These are phyloP conservation scores for Daedalea quercina DNA, from an alignment of 768 basidiomycete species.

Conservation along the genomic window DNA sequence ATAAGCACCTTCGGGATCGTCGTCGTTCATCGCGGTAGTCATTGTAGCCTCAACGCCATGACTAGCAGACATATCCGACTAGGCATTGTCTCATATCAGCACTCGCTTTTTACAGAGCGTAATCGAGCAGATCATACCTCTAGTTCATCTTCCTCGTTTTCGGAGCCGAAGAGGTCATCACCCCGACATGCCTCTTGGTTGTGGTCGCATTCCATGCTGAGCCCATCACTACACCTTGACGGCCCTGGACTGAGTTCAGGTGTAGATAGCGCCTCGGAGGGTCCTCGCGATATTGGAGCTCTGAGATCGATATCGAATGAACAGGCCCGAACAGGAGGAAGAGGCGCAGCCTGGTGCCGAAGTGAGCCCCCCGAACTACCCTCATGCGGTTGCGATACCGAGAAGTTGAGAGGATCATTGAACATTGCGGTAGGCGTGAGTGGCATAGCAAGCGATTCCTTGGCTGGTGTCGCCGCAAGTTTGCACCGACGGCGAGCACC, in stretches of 20 bases:
- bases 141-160: neutral
- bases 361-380: neutral
- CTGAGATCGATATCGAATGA: neutral
- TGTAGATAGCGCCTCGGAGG: neutral
- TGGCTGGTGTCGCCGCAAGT: neutral
- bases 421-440: conserved; percentile 5
- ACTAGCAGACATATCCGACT: neutral
- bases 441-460: conserved; percentile 1
- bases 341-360: neutral
- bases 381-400: neutral
- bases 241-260: neutral
- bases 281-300: neutral
- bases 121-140: neutral
- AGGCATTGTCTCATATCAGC: neutral
- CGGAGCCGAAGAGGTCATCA: conserved; percentile 6
- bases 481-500: neutral
- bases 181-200: conserved; percentile 1
- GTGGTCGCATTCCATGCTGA: neutral
- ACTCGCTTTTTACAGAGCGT: neutral
- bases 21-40: neutral
- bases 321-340: neutral
- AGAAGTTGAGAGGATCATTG: neutral
- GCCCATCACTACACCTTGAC: conserved; percentile 1
- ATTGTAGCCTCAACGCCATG: neutral
- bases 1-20: neutral